Conservation (phyloP, 73 alveolate genomes). For the Tetrahymena borealis region DNA sequence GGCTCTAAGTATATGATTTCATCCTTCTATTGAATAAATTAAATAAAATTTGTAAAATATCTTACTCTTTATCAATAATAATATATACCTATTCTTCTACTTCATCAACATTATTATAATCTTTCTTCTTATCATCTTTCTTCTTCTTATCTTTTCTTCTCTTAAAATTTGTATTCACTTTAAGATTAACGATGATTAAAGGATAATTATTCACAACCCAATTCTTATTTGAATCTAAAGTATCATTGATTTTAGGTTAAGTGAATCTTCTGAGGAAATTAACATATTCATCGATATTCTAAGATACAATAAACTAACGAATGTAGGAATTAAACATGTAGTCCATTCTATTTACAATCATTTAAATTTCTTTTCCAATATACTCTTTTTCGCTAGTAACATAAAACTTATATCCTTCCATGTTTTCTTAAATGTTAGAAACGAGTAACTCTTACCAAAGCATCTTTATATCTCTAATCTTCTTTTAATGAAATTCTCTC, state of each 20-base stretch:
- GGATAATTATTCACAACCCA: slow-evolving; percentile 5
- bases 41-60: not conserved
- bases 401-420: slow-evolving; percentile 26
- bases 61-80: not conserved
- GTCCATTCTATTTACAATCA: slow-evolving; percentile 3
- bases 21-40: not conserved
- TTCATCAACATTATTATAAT: not conserved
- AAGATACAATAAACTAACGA: not conserved
- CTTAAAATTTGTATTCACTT: not conserved
- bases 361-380: not conserved
- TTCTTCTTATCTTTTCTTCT: slow-evolving; percentile 12
- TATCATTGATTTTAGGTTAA: not conserved
- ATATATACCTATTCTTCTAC: not conserved
- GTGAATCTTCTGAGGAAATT: slow-evolving; percentile 2
- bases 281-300: slow-evolving; percentile 10
- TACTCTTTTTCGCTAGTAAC: slow-evolving; percentile 17
- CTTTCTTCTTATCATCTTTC: slow-evolving; percentile 12
- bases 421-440: slow-evolving; percentile 18
- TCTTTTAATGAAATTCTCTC: not conserved
- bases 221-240: not conserved
- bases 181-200: not conserved
- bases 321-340: not conserved
- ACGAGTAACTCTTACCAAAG: slow-evolving; percentile 20
- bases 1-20: slow-evolving; percentile 26
- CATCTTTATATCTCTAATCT: not conserved